Evolutionary conservation across 2,329 filamentous ascomycete species (phyloP), one percentile per base, ranked within the genome.

Genomic region (Ophiostoma montium): DNA sequence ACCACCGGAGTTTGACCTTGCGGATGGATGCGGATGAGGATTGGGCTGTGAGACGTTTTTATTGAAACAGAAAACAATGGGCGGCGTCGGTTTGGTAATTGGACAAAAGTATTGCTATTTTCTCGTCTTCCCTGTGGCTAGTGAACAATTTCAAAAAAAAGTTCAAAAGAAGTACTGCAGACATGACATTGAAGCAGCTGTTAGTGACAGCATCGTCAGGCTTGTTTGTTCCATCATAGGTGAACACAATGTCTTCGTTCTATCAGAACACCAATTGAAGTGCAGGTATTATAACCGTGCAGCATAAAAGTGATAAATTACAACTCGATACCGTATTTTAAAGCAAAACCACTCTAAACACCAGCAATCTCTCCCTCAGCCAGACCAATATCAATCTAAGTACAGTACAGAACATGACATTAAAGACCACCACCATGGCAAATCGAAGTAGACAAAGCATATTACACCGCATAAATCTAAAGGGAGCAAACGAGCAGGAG

Each of bases 391-490:
- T 10, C 27, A 49, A 50, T n/a, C 27, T 13, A 41, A 41, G 21
- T 12, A 41, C 19, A 19, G n/a, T n/a, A n/a, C n/a, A 41, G 12
- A 42, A 18, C 8, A 27, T 27, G 23, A 8, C 23, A 27, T 27
- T 21, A 10, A 23, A 41, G 30, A 27, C 39, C 39, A 30, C 21
- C 39, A 30, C 39, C 39, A 33, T 30, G 27, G 44, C 19, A 16
- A 45, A 39, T 50, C 44, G 38, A 47, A 47, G 42, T 46, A 18
- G 23, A 35, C 47, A 35, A 30, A 48, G 21, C 49, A 51, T 45
- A 48, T 41, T 35, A 42, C 39, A 48, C 41, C 46, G 19, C 39
- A 16, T 51, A 51, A 44, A 44, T n/a, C 7, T 13, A 48, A 50
- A 50, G 10, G 6, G 23, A 27, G 23, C 8, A 27, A 27, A 27